Conservation (phyloP, 2,329 filamentous ascomycete species). For the Colletotrichum tropicicola region DNA sequence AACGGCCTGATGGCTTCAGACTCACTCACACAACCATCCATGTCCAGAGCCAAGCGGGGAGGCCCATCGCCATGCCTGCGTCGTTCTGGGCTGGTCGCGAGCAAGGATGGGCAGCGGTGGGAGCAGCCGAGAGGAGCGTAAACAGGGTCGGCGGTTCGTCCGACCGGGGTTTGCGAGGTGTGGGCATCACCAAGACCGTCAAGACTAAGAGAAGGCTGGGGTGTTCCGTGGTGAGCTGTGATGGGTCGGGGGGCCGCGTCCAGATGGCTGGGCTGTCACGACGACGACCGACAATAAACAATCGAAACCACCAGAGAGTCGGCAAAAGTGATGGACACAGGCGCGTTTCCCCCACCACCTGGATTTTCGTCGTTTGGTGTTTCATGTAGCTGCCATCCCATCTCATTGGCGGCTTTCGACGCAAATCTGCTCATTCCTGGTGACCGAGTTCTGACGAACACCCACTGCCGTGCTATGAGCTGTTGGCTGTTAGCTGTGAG, state of each 20-base stretch:
- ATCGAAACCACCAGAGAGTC: not conserved
- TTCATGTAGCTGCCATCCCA: slow-evolving; percentile 10
- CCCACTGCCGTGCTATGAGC: not conserved
- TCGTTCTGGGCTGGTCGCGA: not conserved
- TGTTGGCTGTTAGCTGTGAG: not conserved
- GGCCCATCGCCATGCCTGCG: not conserved
- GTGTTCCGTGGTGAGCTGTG: not conserved
- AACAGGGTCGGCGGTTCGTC: not conserved
- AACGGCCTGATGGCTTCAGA: not conserved
- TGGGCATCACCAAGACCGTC: not conserved
- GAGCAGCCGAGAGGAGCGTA: not conserved
- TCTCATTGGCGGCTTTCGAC: slow-evolving; percentile 1
- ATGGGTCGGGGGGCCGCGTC: not conserved
- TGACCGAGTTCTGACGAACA: slow-evolving; percentile 16
- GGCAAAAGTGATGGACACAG: not conserved
- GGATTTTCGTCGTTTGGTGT: not conserved
- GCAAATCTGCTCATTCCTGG: not conserved
- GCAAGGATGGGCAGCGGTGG: not conserved
- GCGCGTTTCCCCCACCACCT: slow-evolving; percentile 12
- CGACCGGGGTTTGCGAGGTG: not conserved
- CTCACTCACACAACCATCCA: too few relatives aligned
- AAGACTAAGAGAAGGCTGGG: slow-evolving; percentile 10
- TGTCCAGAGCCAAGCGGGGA: not conserved
- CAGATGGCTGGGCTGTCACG: slow-evolving; percentile 27
- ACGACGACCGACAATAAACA: not conserved